Conservation (phyloP, 2,329 filamentous ascomycete genomes). For the Raffaelea arxii region DNA sequence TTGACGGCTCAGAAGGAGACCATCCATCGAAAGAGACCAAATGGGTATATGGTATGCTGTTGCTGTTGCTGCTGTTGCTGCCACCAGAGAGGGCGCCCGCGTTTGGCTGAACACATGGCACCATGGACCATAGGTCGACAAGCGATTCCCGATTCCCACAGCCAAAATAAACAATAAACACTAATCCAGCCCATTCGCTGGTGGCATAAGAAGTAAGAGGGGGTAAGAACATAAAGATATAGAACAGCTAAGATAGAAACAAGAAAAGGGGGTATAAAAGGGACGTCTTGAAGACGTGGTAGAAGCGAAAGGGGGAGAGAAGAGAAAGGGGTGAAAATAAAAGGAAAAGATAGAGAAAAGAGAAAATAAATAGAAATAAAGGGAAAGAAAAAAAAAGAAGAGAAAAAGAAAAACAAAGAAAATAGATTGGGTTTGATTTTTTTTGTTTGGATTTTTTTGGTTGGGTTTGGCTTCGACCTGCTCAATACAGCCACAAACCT, state of each 20-base stretch:
- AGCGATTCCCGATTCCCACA: no score
- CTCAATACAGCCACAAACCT: slow-evolving; percentile 37
- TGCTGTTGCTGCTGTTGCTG: no score
- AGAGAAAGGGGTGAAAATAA: not conserved
- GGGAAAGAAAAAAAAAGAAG: slow-evolving; percentile 2
- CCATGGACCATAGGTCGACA: not conserved
- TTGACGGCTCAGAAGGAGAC: no score
- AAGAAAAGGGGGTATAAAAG: slow-evolving; percentile 2
- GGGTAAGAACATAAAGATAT: not conserved
- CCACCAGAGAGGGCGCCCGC: no score
- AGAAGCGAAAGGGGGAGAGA: not conserved
- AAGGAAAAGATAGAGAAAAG: slow-evolving; percentile 1
- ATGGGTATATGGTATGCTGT: no score
- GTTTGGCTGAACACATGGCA: not conserved
- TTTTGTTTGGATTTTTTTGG: slow-evolving; percentile 1
- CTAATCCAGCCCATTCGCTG: slow-evolving; percentile 1
- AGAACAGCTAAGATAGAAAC: not conserved
- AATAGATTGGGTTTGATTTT: slow-evolving; percentile 5
- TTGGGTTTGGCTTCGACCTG: not conserved
- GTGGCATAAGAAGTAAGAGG: not conserved
- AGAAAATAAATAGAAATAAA: slow-evolving; percentile 2
- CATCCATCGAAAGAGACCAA: no score
- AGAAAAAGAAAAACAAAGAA: slow-evolving; percentile 3
- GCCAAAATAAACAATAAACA: slow-evolving; percentile 3
- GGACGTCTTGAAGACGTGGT: not conserved